Base-by-base conservation (phyloP, 164 flowering plant genomes). In the Macadamia tetraphylla region DNA sequence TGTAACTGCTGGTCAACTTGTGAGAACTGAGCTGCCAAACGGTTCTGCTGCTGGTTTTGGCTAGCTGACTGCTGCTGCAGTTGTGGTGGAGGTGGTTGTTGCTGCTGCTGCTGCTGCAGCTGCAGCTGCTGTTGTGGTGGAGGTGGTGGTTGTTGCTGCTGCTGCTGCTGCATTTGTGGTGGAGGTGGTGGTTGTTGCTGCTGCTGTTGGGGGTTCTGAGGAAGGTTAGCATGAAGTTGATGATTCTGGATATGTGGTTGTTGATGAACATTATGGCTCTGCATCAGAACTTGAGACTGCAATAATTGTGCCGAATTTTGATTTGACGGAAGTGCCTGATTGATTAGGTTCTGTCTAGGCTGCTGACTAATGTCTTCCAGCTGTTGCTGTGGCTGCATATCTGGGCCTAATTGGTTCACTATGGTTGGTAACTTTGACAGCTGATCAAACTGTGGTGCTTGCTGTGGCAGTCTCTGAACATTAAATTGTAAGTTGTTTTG, bases 361-460 rank as follows among this genome's bases (percentile, higher is more conserved):
- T 88, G 90, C 68, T 78, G 93, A 69, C 76, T 56, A 67, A 82
- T 68, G 63, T 85, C 91, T 68, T 74, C 72, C 65, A 84, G 68
- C 71, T 86, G 95, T 64, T 88, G 92, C 72, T 80, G 90, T 30
- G 82, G 77, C 81, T 77, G 87, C 17, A 83, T 71, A 18, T 78
- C 57, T 40, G 91, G 75, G 59, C 79, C 80, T 44, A 87, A 30
- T 46, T 82, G 80, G 72, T 78, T 84, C 62, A 78, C 30, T 10
- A 84, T 53, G 18, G 85, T 46, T 35, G 88, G 81, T 29, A 81
- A 66, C 75, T 88, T 86, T 56, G 80, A 75, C 13, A 87, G 82
- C 76, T 89, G 92, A 65, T 87, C 88, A 61, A 78, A 81, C 70
- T 87, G 96, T 70, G 84, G 92, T 6, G 66, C 67, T 68, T 80